Percentiles rank a stretch among this genome's conserved stretches.
These are phyloP conservation scores for Kockovaella imperatae DNA, from an alignment of 768 basidiomycete species.

Conservation along the genomic window DNA sequence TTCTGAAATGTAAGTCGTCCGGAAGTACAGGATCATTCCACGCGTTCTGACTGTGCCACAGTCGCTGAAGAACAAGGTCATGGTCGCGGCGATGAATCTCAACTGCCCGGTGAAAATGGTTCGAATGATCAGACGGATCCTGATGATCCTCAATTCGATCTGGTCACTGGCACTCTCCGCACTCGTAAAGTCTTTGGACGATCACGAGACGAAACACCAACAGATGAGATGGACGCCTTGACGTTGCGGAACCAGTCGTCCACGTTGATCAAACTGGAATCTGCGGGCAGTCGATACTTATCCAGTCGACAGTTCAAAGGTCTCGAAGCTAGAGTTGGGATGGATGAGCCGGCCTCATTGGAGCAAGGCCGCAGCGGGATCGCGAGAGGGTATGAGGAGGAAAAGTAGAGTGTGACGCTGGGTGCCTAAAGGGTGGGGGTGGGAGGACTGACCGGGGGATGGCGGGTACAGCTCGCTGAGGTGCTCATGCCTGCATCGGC, in stretches of 20 bases:
- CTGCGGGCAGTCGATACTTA: slow-evolving; percentile 72
- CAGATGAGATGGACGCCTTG: slow-evolving; percentile 48
- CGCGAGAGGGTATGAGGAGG: slow-evolving; percentile 69
- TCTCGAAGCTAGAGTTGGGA: slow-evolving; percentile 65
- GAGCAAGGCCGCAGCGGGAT: slow-evolving; percentile 88
- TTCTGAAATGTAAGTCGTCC: slow-evolving; percentile 28
- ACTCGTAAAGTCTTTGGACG: slow-evolving; percentile 45
- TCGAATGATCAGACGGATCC: slow-evolving; percentile 48
- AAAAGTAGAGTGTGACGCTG: no score
- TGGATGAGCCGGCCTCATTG: slow-evolving; percentile 69
- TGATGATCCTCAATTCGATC: slow-evolving; percentile 74
- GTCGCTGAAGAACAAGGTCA: slow-evolving; percentile 2
- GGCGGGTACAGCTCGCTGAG: no score
- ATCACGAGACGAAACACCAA: neutral
- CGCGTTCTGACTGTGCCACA: neutral
- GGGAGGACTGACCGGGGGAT: no score
- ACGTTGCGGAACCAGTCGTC: slow-evolving; percentile 60
- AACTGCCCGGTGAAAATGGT: slow-evolving; percentile 3
- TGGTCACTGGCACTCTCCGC: slow-evolving; percentile 76
- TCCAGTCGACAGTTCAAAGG: slow-evolving; percentile 69
- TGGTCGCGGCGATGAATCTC: slow-evolving; percentile 2
- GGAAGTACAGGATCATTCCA: neutral
- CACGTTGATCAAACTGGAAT: slow-evolving; percentile 56
- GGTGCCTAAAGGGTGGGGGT: no score
- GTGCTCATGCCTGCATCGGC: no score